Conservation (phyloP, 805 yeast species). For the Helenozyma baotianmanensis region DNA sequence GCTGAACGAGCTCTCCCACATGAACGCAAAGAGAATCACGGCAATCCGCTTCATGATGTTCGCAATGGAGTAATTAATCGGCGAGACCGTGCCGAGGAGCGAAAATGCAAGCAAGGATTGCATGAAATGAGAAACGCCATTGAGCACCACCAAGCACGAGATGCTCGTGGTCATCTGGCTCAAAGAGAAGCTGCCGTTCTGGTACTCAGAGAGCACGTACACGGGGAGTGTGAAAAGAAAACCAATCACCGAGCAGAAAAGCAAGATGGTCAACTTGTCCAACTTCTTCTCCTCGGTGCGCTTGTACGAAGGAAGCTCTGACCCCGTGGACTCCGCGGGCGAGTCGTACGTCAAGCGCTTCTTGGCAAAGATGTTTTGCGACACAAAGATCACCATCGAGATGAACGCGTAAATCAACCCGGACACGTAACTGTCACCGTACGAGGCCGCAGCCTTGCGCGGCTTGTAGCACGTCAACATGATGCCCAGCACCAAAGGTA, state of each 20-base stretch:
- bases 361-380: slow-evolving; percentile 79
- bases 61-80: slow-evolving; percentile 76
- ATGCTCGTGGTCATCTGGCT: slow-evolving; percentile 29
- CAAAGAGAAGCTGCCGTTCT: slow-evolving; percentile 22
- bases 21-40: slow-evolving; percentile 60
- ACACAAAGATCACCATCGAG: slow-evolving; percentile 65
- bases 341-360: slow-evolving; percentile 53
- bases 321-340: slow-evolving; percentile 13
- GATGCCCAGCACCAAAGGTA: slow-evolving; percentile 80
- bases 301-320: slow-evolving; percentile 22
- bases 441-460: slow-evolving; percentile 21
- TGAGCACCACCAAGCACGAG: slow-evolving; percentile 43
- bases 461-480: slow-evolving; percentile 66
- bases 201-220: slow-evolving; percentile 54
- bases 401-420: slow-evolving; percentile 51
- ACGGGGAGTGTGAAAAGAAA: slow-evolving; percentile 62
- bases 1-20: slow-evolving; percentile 49
- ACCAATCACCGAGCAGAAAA: slow-evolving; percentile 69
- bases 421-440: slow-evolving; percentile 16
- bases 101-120: slow-evolving; percentile 76
- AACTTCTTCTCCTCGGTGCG: slow-evolving; percentile 34
- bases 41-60: slow-evolving; percentile 71
- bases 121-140: slow-evolving; percentile 65
- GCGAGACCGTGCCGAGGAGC: slow-evolving; percentile 64
- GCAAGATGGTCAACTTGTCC: slow-evolving; percentile 67